phyloP scores from a whole-genome alignment of 306 rosid genomes.

The Arachis stenosperma region DNA sequence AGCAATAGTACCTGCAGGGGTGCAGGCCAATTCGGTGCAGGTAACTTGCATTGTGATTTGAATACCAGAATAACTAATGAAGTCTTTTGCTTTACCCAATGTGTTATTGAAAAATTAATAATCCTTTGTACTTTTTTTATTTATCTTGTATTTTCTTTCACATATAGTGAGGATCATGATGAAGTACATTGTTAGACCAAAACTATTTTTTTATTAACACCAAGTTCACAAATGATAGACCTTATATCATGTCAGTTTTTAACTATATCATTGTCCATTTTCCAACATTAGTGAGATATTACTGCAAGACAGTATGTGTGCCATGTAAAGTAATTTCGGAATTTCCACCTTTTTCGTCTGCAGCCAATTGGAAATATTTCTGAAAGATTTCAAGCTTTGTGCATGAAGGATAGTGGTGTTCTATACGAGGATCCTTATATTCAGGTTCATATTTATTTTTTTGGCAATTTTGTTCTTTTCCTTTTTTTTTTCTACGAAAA shows the following conservation, averaged over 20 bases:
- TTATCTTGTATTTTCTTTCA: slow-evolving; percentile 1
- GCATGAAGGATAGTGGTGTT: slow-evolving; percentile 98
- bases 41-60: slow-evolving; percentile 46
- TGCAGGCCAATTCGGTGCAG: slow-evolving; percentile 77
- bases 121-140: neutral
- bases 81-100: slow-evolving; percentile 21
- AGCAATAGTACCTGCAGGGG: slow-evolving; percentile 94
- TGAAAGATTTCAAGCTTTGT: slow-evolving; percentile 89
- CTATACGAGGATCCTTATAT: slow-evolving; percentile 96
- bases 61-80: slow-evolving; percentile 12
- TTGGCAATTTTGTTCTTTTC: neutral
- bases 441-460: slow-evolving; percentile 63
- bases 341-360: slow-evolving; percentile 42
- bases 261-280: slow-evolving; percentile 25
- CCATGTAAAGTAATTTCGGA: slow-evolving; percentile 40
- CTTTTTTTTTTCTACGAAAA: neutral
- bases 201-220: slow-evolving; percentile 18
- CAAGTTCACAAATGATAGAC: slow-evolving; percentile 26
- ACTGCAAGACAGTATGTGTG: slow-evolving; percentile 11
- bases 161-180: slow-evolving; percentile 17
- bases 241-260: slow-evolving; percentile 8
- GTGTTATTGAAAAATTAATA: slow-evolving; percentile 28
- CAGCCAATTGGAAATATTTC: slow-evolving; percentile 97
- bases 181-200: slow-evolving; percentile 8
- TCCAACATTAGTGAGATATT: slow-evolving; percentile 35